Evolutionary conservation across 1,139 yeast species (phyloP).

Genomic region (Geotrichum bryndzae): DNA sequence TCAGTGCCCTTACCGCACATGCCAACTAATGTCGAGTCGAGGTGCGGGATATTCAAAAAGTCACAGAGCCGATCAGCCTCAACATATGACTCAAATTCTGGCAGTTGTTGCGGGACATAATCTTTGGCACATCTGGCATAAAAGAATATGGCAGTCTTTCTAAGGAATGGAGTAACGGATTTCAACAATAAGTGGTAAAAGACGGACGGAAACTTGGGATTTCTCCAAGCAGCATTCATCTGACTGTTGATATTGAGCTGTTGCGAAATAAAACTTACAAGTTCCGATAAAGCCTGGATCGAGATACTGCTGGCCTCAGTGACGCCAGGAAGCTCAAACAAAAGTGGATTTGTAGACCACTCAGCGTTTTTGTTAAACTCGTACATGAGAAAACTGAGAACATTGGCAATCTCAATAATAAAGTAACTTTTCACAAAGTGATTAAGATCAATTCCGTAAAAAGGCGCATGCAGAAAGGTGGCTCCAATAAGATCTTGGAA

Average conservation of each 20-base stretch:
- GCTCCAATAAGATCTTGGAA: constrained; percentile 26
- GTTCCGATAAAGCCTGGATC: neutral
- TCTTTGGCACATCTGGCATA: constrained; percentile 53
- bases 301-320: neutral
- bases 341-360: constrained; percentile 23
- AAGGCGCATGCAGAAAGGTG: constrained; percentile 25
- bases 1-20: constrained; percentile 16
- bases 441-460: constrained; percentile 21
- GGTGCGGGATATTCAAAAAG: constrained; percentile 48
- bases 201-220: constrained; percentile 8
- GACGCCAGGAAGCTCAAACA: constrained; percentile 23
- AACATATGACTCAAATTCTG: constrained; percentile 30
- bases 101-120: constrained; percentile 38
- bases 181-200: constrained; percentile 53
- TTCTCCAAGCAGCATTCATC: constrained; percentile 6
- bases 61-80: constrained; percentile 57
- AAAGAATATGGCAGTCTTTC: constrained; percentile 59
- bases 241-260: neutral
- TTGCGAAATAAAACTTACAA: neutral
- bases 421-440: constrained; percentile 22
- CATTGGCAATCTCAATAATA: constrained; percentile 22
- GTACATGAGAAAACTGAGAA: constrained; percentile 18
- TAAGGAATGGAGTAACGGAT: constrained; percentile 57
- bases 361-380: constrained; percentile 19
- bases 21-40: constrained; percentile 31